phyloP scores from a whole-genome alignment of 352 stramenopile species.

The Bremia lactucae region DNA sequence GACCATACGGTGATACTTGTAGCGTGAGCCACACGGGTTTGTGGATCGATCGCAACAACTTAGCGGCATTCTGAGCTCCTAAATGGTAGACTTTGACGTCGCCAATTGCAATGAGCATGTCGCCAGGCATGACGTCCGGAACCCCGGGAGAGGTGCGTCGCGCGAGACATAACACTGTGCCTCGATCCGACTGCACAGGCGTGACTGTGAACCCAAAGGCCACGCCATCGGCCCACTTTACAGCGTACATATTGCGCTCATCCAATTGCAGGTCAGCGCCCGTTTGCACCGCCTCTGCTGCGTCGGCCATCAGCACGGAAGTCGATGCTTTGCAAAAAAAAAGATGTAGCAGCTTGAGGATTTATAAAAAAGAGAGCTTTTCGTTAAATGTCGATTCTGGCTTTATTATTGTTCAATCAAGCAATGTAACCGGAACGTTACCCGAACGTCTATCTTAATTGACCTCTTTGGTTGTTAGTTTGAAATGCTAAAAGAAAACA shows the following conservation, averaged over 20 bases:
- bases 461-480: too few species aligned
- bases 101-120: constrained; percentile 67
- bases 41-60: constrained; percentile 46
- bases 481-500: too few species aligned
- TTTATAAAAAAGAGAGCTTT: too few species aligned
- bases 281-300: constrained; percentile 19
- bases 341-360: too few species aligned
- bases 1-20: constrained; percentile 52
- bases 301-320: constrained; percentile 10
- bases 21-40: constrained; percentile 65
- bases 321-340: too few species aligned
- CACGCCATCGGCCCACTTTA: constrained; percentile 49
- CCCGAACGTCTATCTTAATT: too few species aligned
- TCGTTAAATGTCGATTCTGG: too few species aligned
- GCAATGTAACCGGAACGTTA: too few species aligned
- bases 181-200: constrained; percentile 56
- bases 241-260: constrained; percentile 69
- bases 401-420: too few species aligned
- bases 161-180: constrained; percentile 47
- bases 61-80: constrained; percentile 46
- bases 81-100: constrained; percentile 72
- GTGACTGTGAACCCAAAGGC: constrained; percentile 65
- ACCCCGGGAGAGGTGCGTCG: constrained; percentile 48
- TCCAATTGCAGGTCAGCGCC: constrained; percentile 38
- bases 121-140: constrained; percentile 57